A percentile compares a stretch with the other conserved stretches of the same genome.
These are phyloP conservation scores for Penicillium sp. DNA, from an alignment of 2,329 filamentous ascomycete species.

Conservation along the genomic window DNA sequence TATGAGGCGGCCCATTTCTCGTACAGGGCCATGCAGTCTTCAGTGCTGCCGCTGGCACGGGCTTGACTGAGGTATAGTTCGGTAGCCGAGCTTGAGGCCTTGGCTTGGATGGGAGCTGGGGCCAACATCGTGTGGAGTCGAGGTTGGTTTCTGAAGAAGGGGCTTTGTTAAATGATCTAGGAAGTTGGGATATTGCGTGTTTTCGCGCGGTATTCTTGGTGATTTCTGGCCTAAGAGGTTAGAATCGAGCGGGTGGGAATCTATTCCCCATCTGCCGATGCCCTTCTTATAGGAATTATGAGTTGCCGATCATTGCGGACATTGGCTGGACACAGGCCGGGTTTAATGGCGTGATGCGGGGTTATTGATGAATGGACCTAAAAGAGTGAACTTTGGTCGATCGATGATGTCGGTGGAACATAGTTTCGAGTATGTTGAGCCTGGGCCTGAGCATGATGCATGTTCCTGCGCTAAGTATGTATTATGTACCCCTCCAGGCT, in stretches of 20 bases:
- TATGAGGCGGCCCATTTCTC: slow-evolving; percentile 43
- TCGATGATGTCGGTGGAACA: slow-evolving; percentile 17
- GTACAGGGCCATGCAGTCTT: slow-evolving; percentile 37
- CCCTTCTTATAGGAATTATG: slow-evolving; percentile 9
- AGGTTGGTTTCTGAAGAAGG: background rate
- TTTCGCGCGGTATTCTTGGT: background rate
- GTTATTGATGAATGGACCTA: slow-evolving; percentile 5
- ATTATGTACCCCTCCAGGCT: background rate
- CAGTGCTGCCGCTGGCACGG: slow-evolving; percentile 28
- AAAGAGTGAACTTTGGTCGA: slow-evolving; percentile 9
- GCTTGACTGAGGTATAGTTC: slow-evolving; percentile 30
- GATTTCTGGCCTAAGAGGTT: background rate
- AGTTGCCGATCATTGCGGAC: background rate
- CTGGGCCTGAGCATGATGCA: background rate
- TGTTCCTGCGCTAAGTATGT: background rate
- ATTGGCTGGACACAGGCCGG: background rate
- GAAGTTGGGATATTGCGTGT: background rate
- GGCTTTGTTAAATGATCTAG: background rate
- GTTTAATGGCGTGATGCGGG: slow-evolving; percentile 15
- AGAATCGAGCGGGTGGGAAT: background rate
- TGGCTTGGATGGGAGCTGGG: background rate
- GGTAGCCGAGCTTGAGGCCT: slow-evolving; percentile 8
- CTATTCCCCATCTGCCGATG: background rate
- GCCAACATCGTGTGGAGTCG: slow-evolving; percentile 3
- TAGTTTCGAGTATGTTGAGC: background rate